A percentile compares a stretch with the other conserved stretches of the same genome.
These are phyloP conservation scores for Peronospora destructor DNA, from an alignment of 352 stramenopile species.

Conservation along the genomic window DNA sequence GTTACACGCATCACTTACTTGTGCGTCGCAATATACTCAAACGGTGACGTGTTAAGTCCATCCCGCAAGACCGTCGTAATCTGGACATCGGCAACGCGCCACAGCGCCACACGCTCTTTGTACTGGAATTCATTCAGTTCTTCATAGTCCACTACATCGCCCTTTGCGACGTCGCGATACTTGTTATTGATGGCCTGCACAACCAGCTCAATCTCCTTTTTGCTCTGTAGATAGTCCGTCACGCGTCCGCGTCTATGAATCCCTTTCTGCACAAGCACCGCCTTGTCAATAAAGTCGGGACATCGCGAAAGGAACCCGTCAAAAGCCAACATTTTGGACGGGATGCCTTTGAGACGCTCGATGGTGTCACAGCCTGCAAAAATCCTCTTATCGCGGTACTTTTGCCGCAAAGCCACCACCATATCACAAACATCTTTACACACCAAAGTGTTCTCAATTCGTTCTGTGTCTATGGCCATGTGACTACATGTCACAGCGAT, in stretches of 20 bases:
- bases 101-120: slow-evolving; percentile 63
- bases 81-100: slow-evolving; percentile 68
- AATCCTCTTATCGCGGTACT: slow-evolving; percentile 73
- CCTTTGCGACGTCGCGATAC: slow-evolving; percentile 48
- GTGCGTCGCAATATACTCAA: slow-evolving; percentile 78
- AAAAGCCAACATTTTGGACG: slow-evolving; percentile 94
- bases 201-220: slow-evolving; percentile 89
- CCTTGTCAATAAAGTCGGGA: slow-evolving; percentile 74
- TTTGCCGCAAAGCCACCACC: slow-evolving; percentile 52
- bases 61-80: slow-evolving; percentile 71
- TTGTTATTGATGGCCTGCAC: slow-evolving; percentile 90
- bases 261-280: slow-evolving; percentile 78
- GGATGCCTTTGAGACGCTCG: slow-evolving; percentile 94
- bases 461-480: slow-evolving; percentile 57
- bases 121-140: slow-evolving; percentile 65
- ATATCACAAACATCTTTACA: slow-evolving; percentile 39
- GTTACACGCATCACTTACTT: slow-evolving; percentile 31
- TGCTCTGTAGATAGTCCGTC: slow-evolving; percentile 92
- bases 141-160: slow-evolving; percentile 69
- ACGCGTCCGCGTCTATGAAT: slow-evolving; percentile 78
- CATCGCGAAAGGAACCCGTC: slow-evolving; percentile 88
- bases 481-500: slow-evolving; percentile 94
- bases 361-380: slow-evolving; percentile 91
- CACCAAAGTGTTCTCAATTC: slow-evolving; percentile 48
- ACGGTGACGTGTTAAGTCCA: slow-evolving; percentile 73